A percentile compares a stretch with the other conserved stretches of the same genome.
These are phyloP conservation scores for Trypanosoma cruzi DNA, from an alignment of 208 protist species.

Conservation along the genomic window DNA sequence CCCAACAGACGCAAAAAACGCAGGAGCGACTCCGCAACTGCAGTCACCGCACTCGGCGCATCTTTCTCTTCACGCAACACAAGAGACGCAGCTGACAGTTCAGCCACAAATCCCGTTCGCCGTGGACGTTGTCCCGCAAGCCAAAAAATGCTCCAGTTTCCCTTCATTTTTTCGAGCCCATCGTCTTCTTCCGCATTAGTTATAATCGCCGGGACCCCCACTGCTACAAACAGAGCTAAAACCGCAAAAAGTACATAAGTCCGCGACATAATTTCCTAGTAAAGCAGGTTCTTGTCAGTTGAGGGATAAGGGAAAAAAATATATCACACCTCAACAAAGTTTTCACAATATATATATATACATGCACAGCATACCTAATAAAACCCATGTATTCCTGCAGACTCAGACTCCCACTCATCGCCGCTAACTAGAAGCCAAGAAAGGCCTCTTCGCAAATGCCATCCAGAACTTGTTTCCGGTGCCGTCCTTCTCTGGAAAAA, in stretches of 20 bases:
- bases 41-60: neutral
- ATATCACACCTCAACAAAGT: neutral
- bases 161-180: neutral
- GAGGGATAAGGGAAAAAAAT: conserved; percentile 12
- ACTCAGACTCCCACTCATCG: neutral
- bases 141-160: conserved; percentile 29
- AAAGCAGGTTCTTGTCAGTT: neutral
- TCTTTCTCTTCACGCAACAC: conserved; percentile 4
- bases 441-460: conserved; percentile 28
- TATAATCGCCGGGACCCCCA: conserved; percentile 8
- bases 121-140: conserved; percentile 8
- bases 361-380: too few relatives aligned
- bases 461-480: conserved; percentile 46
- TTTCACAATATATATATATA: neutral
- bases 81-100: neutral
- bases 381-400: neutral
- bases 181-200: neutral
- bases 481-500: conserved; percentile 34
- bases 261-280: neutral
- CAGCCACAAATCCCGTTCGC: conserved; percentile 9
- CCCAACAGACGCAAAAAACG: neutral
- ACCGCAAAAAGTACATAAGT: neutral
- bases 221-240: neutral
- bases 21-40: neutral
- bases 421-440: conserved; percentile 24